Base-by-base conservation (phyloP, 176 grass and related monocot genomes). In the Hordeum vulgare region DNA sequence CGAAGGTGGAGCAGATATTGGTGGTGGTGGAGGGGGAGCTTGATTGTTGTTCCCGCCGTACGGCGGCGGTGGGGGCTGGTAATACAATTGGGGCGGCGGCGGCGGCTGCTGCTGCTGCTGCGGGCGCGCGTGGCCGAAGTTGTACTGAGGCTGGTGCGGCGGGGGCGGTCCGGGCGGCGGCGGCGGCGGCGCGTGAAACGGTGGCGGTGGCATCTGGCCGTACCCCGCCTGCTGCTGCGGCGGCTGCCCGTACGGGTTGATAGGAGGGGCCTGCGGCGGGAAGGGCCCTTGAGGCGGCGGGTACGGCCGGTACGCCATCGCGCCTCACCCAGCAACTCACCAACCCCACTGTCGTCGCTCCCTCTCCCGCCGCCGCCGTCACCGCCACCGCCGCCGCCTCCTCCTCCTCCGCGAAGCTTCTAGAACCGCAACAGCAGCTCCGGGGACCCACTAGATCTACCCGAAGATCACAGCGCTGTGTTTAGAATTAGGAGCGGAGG, bases 281-380 rank as follows among this genome's bases (percentile, higher is more conserved):
- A 81, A 85, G 0, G 76, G 73, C 36, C 82, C 80, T 77, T 74
- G 91, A 51, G 81, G 81, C 35, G 85, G 82, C 62, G 79, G 71
- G 78, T 89, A 97, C 21, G 94, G 94, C 77, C 91, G 76, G 82
- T 89, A 97, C 9, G 94, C 91, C 94, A 97, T 97, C 73, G 31
- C 61, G 27, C 41, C 44, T 73, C 91, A 58, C 75, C 18, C 75
- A 29, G 61, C 73, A 49, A 29, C 25, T 8, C 83, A 47, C 63
- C 44, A 26, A 58, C 41, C 73, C 41, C 56, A 57, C 70, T 51
- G 9, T 67, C 61, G 39, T 71, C 62, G 68, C 62, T 51, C 18
- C 47, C 47, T 51, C 85, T 96, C 96, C 78, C 96, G 83, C 1
- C 72, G 45, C 14, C 80, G 84, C 25, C 93, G 88, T 0, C 72